These are phyloP conservation scores for Talaromyces sp. DNA, from an alignment of 2,329 filamentous ascomycete species.

Conservation along the genomic window DNA sequence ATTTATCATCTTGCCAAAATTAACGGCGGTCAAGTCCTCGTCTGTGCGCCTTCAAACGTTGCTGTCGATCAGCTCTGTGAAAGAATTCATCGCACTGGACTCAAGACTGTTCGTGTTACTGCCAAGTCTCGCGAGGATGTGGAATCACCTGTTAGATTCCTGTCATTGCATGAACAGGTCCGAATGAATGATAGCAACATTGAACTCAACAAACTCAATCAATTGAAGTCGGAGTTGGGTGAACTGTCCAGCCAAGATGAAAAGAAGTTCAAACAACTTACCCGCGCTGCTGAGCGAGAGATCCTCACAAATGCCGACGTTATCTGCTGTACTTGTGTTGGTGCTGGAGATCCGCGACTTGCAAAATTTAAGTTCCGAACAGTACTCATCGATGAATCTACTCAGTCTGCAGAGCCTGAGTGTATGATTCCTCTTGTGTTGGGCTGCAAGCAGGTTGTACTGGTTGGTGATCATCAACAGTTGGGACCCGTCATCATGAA, in stretches of 20 bases:
- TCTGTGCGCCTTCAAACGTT: conserved; percentile 96
- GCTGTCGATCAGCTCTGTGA: conserved; percentile 98
- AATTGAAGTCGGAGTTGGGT: conserved; percentile 85
- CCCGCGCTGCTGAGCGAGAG: conserved; percentile 87
- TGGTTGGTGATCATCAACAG: conserved; percentile 97
- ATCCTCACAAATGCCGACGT: conserved; percentile 94
- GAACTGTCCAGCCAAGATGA: conserved; percentile 94
- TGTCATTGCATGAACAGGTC: conserved; percentile 94
- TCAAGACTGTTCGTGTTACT: conserved; percentile 97
- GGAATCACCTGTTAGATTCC: conserved; percentile 93
- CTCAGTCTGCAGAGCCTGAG: conserved; percentile 94
- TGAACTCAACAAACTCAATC: conserved; percentile 84
- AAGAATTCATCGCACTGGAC: conserved; percentile 85
- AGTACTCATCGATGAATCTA: conserved; percentile 96
- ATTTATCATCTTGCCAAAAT: conserved; percentile 97
- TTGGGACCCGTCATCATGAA: conserved; percentile 99
- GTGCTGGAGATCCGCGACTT: conserved; percentile 89
- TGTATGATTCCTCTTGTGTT: conserved; percentile 98
- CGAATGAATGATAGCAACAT: conserved; percentile 95
- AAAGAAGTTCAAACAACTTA: conserved; percentile 97
- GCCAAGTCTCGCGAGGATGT: conserved; percentile 98
- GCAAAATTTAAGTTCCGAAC: conserved; percentile 98
- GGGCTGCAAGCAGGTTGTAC: conserved; percentile 97
- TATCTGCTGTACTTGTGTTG: conserved; percentile 97
- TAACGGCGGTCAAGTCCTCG: conserved; percentile 88